These are phyloP conservation scores for Spencermartinsiella ligniputridi DNA, from an alignment of 1,139 yeast species.

Conservation along the genomic window DNA sequence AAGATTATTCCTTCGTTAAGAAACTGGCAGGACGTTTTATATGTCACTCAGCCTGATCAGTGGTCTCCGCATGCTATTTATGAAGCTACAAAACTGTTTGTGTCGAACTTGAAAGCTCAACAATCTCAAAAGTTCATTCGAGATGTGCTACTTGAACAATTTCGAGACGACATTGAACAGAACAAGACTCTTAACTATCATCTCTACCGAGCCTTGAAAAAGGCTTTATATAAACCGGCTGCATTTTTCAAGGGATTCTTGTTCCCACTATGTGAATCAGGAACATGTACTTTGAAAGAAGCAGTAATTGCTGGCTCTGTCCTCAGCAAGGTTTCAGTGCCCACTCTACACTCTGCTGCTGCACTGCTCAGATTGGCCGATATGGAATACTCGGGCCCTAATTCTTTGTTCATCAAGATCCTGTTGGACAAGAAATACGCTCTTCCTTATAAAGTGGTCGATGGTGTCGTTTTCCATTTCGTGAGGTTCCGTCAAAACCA, in stretches of 20 bases:
- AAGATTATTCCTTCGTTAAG: constrained; percentile 88
- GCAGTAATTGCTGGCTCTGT: constrained; percentile 96
- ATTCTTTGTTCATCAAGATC: constrained; percentile 84
- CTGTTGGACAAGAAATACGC: constrained; percentile 93
- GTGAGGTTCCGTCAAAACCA: constrained; percentile 63
- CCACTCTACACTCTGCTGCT: constrained; percentile 93
- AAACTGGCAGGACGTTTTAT: constrained; percentile 93
- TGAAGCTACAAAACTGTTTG: constrained; percentile 92
- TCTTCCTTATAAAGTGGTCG: constrained; percentile 91
- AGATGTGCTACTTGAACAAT: constrained; percentile 72
- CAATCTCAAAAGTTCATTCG: constrained; percentile 86
- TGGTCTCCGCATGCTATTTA: constrained; percentile 98
- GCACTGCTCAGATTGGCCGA: constrained; percentile 83
- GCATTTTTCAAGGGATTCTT: constrained; percentile 96
- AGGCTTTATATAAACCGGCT: constrained; percentile 91
- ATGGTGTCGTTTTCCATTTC: constrained; percentile 91
- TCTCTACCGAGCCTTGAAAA: constrained; percentile 83
- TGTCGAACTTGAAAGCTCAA: constrained; percentile 78
- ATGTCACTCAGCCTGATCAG: constrained; percentile 82
- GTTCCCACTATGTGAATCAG: constrained; percentile 68
- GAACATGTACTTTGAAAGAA: constrained; percentile 78
- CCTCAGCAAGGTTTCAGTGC: constrained; percentile 81
- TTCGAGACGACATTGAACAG: constrained; percentile 76
- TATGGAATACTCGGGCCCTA: constrained; percentile 81
- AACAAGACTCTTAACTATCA: constrained; percentile 71